These are phyloP conservation scores for Eustoma russellianum DNA, from an alignment of 257 asterid genomes.

Conservation along the genomic window DNA sequence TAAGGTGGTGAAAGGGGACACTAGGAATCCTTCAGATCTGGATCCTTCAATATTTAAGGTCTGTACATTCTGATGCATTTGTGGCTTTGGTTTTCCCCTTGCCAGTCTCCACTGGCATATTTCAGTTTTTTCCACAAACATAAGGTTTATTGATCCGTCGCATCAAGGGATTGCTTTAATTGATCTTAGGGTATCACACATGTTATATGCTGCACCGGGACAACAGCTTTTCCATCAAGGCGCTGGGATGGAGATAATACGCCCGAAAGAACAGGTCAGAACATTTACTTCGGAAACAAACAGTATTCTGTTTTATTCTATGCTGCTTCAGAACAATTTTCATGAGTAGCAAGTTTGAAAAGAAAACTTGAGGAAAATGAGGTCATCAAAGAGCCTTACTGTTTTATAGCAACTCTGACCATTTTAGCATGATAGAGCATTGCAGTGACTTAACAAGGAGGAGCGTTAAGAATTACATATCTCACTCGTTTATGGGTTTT, in stretches of 20 bases:
- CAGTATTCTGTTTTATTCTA: neutral
- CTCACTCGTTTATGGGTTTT: too few species aligned
- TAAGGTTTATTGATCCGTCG: neutral
- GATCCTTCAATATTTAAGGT: slow-evolving; percentile 86
- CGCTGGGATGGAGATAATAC: slow-evolving; percentile 98
- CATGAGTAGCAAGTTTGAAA: too few species aligned
- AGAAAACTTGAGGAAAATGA: too few species aligned
- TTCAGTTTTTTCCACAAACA: slow-evolving; percentile 7
- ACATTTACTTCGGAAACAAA: slow-evolving; percentile 6
- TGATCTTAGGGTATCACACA: slow-evolving; percentile 69
- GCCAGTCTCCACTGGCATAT: slow-evolving; percentile 1
- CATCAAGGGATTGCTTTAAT: slow-evolving; percentile 4
- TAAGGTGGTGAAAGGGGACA: slow-evolving; percentile 75
- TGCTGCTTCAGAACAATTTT: neutral
- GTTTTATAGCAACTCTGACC: too few species aligned
- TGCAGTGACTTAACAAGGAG: too few species aligned
- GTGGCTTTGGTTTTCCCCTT: neutral
- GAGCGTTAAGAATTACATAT: too few species aligned
- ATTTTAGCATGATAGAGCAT: too few species aligned
- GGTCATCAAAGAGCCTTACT: too few species aligned
- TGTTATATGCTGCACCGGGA: slow-evolving; percentile 92
- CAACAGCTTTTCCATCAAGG: slow-evolving; percentile 92
- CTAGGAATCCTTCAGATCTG: slow-evolving; percentile 56
- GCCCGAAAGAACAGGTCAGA: slow-evolving; percentile 93
- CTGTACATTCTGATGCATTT: slow-evolving; percentile 15